Evolutionary conservation across 495 filamentous ascomycete genomes (phyloP).

Genomic region (Penicillium malachiteum): DNA sequence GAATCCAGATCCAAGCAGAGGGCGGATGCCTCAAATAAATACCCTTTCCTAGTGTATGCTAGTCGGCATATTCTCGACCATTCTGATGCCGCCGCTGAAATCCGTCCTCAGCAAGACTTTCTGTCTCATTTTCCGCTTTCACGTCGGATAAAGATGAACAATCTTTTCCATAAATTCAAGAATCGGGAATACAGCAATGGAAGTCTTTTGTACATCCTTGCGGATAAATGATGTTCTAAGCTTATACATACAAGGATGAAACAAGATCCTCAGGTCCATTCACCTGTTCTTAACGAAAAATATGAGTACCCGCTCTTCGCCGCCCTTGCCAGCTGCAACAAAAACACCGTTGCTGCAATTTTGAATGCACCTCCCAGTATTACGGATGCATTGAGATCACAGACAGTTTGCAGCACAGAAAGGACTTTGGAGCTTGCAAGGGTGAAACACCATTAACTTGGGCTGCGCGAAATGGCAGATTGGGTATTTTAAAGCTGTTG

Average conservation of each 20-base stretch:
- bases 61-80: slow-evolving; percentile 42
- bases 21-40: slow-evolving; percentile 14
- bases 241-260: slow-evolving; percentile 34
- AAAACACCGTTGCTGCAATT: slow-evolving; percentile 26
- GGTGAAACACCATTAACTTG: slow-evolving; percentile 23
- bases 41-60: slow-evolving; percentile 50
- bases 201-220: slow-evolving; percentile 48
- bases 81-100: slow-evolving; percentile 36
- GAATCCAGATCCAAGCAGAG: background rate
- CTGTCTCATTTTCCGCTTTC: slow-evolving; percentile 29
- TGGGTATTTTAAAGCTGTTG: slow-evolving; percentile 15
- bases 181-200: slow-evolving; percentile 31
- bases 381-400: slow-evolving; percentile 14
- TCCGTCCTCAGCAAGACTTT: slow-evolving; percentile 37
- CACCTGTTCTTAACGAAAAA: slow-evolving; percentile 24
- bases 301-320: slow-evolving; percentile 46
- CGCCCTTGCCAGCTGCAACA: slow-evolving; percentile 31
- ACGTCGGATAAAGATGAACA: slow-evolving; percentile 38
- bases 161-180: slow-evolving; percentile 34
- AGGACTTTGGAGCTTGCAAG: slow-evolving; percentile 5
- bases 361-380: slow-evolving; percentile 14
- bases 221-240: slow-evolving; percentile 37
- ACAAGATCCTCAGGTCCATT: slow-evolving; percentile 22
- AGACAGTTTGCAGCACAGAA: slow-evolving; percentile 10
- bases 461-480: slow-evolving; percentile 17